Percentiles rank a stretch among this genome's conserved stretches.
phyloP scores from a whole-genome alignment of 768 basidiomycete species.

The Candolleomyces efflorescens region DNA sequence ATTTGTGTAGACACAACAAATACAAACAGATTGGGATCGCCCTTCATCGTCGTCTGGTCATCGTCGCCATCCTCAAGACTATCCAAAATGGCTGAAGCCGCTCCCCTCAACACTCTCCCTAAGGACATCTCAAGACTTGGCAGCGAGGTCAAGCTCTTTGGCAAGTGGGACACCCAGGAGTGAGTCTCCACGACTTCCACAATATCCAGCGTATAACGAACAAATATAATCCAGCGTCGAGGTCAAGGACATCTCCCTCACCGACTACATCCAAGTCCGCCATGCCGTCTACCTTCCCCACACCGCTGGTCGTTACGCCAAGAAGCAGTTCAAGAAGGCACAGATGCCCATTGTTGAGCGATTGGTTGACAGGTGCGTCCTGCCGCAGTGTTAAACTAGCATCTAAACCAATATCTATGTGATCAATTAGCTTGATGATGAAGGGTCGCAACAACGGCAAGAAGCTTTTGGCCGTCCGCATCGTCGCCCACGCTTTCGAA shows the following conservation, averaged over 20 bases:
- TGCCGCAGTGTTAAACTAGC: not conserved
- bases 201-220: constrained; percentile 4
- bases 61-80: constrained; percentile 33
- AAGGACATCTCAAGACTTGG: constrained; percentile 79
- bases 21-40: constrained; percentile 42
- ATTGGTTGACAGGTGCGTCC: constrained; percentile 86
- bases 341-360: constrained; percentile 99
- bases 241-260: constrained; percentile 98
- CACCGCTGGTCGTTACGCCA: constrained; percentile 98
- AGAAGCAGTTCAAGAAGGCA: constrained; percentile 99
- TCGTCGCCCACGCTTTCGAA: constrained; percentile 99
- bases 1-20: constrained; percentile 39
- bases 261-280: constrained; percentile 99
- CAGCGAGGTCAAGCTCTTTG: constrained; percentile 92
- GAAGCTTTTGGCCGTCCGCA: constrained; percentile 98
- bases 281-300: constrained; percentile 97
- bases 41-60: constrained; percentile 18
- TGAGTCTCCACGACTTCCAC: constrained; percentile 41
- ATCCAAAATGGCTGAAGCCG: constrained; percentile 48
- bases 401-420: not conserved
- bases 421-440: constrained; percentile 86
- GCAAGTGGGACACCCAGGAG: constrained; percentile 99
- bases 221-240: constrained; percentile 62
- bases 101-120: constrained; percentile 57
- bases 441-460: constrained; percentile 99